phyloP scores from a whole-genome alignment of 208 protist species.

The Leptomonas pyrrhocoris region DNA sequence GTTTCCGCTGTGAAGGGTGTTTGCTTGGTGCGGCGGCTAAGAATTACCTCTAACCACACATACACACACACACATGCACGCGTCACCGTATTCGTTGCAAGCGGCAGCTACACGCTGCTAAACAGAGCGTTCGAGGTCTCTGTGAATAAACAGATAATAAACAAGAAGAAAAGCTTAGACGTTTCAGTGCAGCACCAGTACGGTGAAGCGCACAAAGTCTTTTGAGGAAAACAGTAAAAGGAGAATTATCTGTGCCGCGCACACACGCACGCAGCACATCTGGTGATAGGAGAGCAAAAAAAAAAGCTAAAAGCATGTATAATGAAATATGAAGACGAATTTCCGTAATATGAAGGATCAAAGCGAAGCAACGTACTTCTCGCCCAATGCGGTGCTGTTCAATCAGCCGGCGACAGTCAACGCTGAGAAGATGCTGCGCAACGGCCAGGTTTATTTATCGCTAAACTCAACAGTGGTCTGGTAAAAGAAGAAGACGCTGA shows the following conservation, averaged over 20 bases:
- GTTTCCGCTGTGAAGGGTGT: neutral
- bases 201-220: too few relatives aligned
- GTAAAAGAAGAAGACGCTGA: neutral
- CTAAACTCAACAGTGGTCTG: neutral
- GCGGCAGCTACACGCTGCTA: neutral
- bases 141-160: too few relatives aligned
- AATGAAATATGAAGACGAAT: neutral
- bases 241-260: too few relatives aligned
- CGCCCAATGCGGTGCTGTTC: neutral
- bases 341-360: neutral
- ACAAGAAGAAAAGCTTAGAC: too few relatives aligned
- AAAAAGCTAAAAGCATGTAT: neutral
- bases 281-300: conserved; percentile 9
- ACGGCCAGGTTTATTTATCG: neutral
- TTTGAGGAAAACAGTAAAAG: too few relatives aligned
- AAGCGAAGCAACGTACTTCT: neutral
- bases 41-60: neutral
- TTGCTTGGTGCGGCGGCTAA: neutral
- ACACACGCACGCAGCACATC: neutral
- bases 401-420: neutral
- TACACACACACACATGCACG: neutral
- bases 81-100: neutral
- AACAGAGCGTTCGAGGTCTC: neutral
- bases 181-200: too few relatives aligned
- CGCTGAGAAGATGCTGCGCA: neutral